Evolutionary conservation across 306 rosid genomes (phyloP).

Genomic region (Cyclanthera cordifolia): DNA sequence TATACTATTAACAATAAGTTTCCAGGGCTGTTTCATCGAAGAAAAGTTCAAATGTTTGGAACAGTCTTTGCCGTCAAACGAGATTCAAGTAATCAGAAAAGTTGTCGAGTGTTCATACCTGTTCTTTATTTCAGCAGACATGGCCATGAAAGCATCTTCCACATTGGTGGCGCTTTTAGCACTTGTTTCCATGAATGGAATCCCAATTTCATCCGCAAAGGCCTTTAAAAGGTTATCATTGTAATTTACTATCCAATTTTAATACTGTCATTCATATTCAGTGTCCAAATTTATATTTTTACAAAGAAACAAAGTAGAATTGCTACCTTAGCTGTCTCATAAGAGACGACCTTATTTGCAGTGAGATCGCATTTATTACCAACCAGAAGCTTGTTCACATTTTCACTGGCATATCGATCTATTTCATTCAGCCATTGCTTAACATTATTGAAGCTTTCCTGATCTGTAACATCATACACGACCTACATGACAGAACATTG

Average conservation of each 20-base stretch:
- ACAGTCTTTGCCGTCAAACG: neutral
- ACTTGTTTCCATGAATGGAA: conserved; percentile 48
- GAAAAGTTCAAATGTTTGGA: neutral
- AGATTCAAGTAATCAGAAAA: neutral
- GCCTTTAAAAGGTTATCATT: conserved; percentile 19
- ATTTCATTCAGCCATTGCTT: conserved; percentile 52
- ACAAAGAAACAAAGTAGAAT: neutral
- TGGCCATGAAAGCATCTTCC: conserved; percentile 53
- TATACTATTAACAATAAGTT: neutral
- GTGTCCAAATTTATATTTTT: neutral
- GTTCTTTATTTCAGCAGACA: conserved; percentile 45
- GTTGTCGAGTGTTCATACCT: conserved; percentile 20
- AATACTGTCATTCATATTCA: neutral
- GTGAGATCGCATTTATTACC: conserved; percentile 46
- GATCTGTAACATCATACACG: conserved; percentile 47
- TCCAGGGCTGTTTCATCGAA: neutral
- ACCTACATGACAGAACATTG: conserved; percentile 21
- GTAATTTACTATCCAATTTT: neutral
- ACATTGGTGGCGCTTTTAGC: conserved; percentile 45
- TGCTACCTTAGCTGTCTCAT: conserved; percentile 42
- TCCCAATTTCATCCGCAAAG: conserved; percentile 48
- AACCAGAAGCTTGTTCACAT: conserved; percentile 46
- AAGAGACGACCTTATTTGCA: conserved; percentile 43
- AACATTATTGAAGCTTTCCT: conserved; percentile 44
- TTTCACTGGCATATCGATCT: conserved; percentile 47